Conservation (phyloP, 2,329 filamentous ascomycete genomes). For the Tolypocladium sp. region DNA sequence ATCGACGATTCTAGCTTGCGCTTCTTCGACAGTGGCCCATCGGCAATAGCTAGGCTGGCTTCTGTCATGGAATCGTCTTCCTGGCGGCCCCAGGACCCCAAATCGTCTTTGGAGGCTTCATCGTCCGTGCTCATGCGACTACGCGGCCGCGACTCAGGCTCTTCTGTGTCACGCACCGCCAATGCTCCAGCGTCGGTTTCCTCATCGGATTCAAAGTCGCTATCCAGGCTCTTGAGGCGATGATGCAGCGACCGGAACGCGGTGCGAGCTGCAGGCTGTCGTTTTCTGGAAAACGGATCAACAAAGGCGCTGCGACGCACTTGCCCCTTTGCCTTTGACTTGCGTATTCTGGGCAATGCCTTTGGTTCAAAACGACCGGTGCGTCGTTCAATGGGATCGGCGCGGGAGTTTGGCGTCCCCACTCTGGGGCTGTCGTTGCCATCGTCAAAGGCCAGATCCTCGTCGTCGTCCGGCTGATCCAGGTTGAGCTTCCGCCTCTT, state of each 20-base stretch:
- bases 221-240: conserved; percentile 50
- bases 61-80: conserved; percentile 65
- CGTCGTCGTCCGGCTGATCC: conserved; percentile 54
- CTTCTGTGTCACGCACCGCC: conserved; percentile 70
- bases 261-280: conserved; percentile 45
- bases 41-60: conserved; percentile 57
- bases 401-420: conserved; percentile 57
- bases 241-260: conserved; percentile 76
- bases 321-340: conserved; percentile 46
- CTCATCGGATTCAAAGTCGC: conserved; percentile 81
- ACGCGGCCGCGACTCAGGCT: conserved; percentile 70
- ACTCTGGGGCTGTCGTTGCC: conserved; percentile 52
- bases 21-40: conserved; percentile 50
- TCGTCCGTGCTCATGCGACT: conserved; percentile 64
- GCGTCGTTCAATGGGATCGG: conserved; percentile 52
- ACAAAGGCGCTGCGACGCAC: conserved; percentile 54
- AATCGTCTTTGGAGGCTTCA: conserved; percentile 41
- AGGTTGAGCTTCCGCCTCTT: conserved; percentile 75
- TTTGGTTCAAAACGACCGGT: conserved; percentile 47
- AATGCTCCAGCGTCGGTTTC: conserved; percentile 50
- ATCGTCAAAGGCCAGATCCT: conserved; percentile 40
- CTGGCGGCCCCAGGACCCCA: conserved; percentile 34
- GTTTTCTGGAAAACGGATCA: conserved; percentile 57
- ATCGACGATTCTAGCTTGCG: conserved; percentile 62
- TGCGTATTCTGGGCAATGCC: conserved; percentile 66